Percentiles rank a stretch among this genome's conserved stretches.
Evolutionary conservation across 345 rosid genomes (phyloP).

Genomic region (Arabis hirsuta): DNA sequence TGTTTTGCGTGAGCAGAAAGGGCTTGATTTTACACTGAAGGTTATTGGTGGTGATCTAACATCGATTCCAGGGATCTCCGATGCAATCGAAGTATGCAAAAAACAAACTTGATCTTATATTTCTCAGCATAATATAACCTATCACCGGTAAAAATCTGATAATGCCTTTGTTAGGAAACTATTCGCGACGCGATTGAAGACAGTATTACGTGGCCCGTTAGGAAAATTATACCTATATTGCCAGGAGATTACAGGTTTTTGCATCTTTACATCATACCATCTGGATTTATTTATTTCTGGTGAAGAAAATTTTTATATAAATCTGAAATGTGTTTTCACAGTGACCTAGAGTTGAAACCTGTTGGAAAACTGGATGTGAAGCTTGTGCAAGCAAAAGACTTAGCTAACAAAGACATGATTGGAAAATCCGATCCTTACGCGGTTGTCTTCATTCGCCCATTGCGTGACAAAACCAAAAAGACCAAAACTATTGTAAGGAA

Average conservation of each 20-base stretch:
- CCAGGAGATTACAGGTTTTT: slow-evolving; percentile 94
- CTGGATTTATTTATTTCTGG: background rate
- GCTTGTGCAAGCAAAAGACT: slow-evolving; percentile 86
- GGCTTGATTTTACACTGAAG: slow-evolving; percentile 76
- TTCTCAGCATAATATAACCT: background rate
- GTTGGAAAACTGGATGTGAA: slow-evolving; percentile 89
- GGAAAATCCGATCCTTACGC: slow-evolving; percentile 97
- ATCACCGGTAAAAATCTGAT: background rate
- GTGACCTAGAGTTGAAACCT: slow-evolving; percentile 86
- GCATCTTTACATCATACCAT: slow-evolving; percentile 11
- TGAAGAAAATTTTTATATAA: background rate
- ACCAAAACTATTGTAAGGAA: slow-evolving; percentile 77
- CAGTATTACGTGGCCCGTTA: slow-evolving; percentile 90
- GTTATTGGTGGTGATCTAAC: slow-evolving; percentile 80
- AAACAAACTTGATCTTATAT: background rate
- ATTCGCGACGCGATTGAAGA: slow-evolving; percentile 85
- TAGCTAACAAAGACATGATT: slow-evolving; percentile 79
- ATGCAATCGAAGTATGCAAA: slow-evolving; percentile 74
- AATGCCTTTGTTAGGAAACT: slow-evolving; percentile 60
- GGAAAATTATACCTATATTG: slow-evolving; percentile 71
- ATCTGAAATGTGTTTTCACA: slow-evolving; percentile 34
- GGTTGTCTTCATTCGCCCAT: slow-evolving; percentile 74
- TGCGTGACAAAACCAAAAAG: slow-evolving; percentile 65
- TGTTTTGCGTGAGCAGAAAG: slow-evolving; percentile 57
- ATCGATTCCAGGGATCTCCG: slow-evolving; percentile 82